These are phyloP conservation scores for Clitocybe nebularis DNA, from an alignment of 1,284 basidiomycete species.

Conservation along the genomic window DNA sequence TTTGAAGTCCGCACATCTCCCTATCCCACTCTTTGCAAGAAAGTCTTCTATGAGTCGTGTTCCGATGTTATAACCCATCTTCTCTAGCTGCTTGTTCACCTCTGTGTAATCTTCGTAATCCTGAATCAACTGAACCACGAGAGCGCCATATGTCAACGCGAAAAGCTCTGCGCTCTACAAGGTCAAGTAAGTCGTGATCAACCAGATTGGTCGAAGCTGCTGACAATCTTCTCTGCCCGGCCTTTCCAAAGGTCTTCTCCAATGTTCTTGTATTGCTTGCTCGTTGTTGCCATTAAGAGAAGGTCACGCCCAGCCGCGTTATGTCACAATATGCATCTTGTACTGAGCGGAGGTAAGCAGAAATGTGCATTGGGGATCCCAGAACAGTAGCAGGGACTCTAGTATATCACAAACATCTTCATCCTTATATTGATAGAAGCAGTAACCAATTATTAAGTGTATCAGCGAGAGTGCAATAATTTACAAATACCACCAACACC, in stretches of 20 bases:
- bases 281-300: constrained; percentile 56
- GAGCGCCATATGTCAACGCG: constrained; percentile 93
- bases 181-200: constrained; percentile 17
- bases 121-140: constrained; percentile 97
- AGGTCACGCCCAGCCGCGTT: constrained; percentile 13
- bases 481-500: background rate
- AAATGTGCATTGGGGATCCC: too few relatives aligned
- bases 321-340: too few relatives aligned
- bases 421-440: too few relatives aligned
- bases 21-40: constrained; percentile 83
- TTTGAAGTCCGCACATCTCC: constrained; percentile 85
- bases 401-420: too few relatives aligned
- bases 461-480: too few relatives aligned
- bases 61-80: constrained; percentile 99
- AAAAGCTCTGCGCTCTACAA: constrained; percentile 93
- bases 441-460: too few relatives aligned
- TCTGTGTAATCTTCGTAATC: constrained; percentile 98
- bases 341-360: too few relatives aligned
- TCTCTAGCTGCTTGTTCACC: constrained; percentile 81
- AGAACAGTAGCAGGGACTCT: too few relatives aligned
- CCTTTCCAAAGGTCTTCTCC: constrained; percentile 92
- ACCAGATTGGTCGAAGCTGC: constrained; percentile 21
- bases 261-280: constrained; percentile 78
- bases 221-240: constrained; percentile 85
- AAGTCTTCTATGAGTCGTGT: constrained; percentile 97